phyloP scores from a whole-genome alignment of 192 early-diverging fungal genomes.

The Lobosporangium transversale region DNA sequence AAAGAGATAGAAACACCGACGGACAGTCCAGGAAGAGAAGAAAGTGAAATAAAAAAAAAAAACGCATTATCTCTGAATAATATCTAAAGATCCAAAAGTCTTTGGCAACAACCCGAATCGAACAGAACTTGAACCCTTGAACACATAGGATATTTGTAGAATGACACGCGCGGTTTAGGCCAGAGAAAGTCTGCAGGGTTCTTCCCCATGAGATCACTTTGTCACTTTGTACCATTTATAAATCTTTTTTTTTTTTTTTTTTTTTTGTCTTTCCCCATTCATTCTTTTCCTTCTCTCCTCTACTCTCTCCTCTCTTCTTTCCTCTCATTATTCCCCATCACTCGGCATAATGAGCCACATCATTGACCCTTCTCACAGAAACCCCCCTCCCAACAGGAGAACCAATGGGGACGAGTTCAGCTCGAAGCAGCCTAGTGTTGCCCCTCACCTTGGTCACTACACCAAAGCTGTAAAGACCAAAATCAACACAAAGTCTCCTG shows the following conservation, averaged over 20 bases:
- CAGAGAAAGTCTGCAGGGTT: no score
- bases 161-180: no score
- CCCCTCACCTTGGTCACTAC: conserved; percentile 51
- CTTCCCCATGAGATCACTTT: background rate
- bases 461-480: conserved; percentile 56
- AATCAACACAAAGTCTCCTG: conserved; percentile 56
- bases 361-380: conserved; percentile 38
- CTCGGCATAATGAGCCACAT: conserved; percentile 28
- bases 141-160: no score
- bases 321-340: background rate
- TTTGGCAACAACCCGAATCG: no score
- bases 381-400: conserved; percentile 27
- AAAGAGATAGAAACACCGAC: no score
- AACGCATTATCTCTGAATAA: no score
- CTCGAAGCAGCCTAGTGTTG: conserved; percentile 16
- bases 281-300: conserved; percentile 1
- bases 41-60: no score
- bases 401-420: conserved; percentile 18
- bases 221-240: conserved; percentile 9
- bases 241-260: background rate
- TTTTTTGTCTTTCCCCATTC: background rate
- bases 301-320: background rate
- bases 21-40: no score
- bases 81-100: no score
- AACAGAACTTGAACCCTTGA: no score